These are phyloP conservation scores for Exophiala alcalophila DNA, from an alignment of 2,329 filamentous ascomycete genomes.

Conservation along the genomic window DNA sequence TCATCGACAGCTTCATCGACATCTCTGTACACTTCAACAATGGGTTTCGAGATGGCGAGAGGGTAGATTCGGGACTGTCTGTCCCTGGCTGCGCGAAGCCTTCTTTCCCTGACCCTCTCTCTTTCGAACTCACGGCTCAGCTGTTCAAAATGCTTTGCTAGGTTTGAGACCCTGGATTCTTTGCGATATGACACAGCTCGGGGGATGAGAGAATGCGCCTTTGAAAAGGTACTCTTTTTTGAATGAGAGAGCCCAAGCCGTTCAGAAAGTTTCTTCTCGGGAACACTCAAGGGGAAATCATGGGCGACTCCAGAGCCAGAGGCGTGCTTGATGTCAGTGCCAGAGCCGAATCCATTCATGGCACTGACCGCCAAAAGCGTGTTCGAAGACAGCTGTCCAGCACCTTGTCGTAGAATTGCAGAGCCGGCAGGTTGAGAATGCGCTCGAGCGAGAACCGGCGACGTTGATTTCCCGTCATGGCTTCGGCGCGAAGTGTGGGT, in stretches of 20 bases:
- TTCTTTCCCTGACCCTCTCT: constrained; percentile 81
- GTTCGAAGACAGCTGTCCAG: constrained; percentile 20
- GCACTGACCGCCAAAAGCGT: constrained; percentile 28
- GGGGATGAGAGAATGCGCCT: constrained; percentile 72
- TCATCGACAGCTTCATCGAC: constrained; percentile 91
- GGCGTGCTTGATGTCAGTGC: no score
- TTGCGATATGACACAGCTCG: constrained; percentile 72
- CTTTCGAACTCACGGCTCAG: constrained; percentile 95
- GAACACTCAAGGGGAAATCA: constrained; percentile 39
- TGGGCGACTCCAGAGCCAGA: no score
- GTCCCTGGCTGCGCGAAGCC: constrained; percentile 74
- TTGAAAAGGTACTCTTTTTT: constrained; percentile 54
- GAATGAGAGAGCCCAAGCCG: constrained; percentile 64
- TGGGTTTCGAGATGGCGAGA: constrained; percentile 87
- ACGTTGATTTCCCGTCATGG: constrained; percentile 35
- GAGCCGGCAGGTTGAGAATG: constrained; percentile 50
- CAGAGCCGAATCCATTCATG: constrained; percentile 24
- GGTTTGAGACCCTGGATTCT: constrained; percentile 77
- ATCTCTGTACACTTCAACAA: constrained; percentile 92
- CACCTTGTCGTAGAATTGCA: constrained; percentile 35
- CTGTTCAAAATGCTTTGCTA: constrained; percentile 95
- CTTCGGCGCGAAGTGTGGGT: constrained; percentile 28
- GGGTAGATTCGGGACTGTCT: constrained; percentile 78
- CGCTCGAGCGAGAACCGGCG: constrained; percentile 50
- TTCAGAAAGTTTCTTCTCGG: constrained; percentile 75